Percentiles rank a stretch among this genome's conserved stretches.
Evolutionary conservation across 139 green algal genomes (phyloP).

Genomic region (Ulvella scutata): DNA sequence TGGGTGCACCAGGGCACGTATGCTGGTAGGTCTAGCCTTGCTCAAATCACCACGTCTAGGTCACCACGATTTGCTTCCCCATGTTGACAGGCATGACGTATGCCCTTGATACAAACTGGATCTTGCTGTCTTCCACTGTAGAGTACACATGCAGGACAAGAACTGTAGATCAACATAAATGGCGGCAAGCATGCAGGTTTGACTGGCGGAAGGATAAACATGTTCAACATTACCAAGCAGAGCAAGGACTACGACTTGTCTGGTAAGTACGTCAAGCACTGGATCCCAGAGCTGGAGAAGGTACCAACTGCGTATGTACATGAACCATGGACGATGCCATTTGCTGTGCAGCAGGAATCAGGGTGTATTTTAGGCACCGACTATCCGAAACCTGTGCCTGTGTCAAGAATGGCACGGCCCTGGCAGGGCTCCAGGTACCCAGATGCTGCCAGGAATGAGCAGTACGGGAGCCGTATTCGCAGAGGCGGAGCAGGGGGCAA

Average conservation of each 20-base stretch:
- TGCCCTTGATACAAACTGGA: no score
- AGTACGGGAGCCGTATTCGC: not conserved
- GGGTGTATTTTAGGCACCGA: slow-evolving; percentile 41
- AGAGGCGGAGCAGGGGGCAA: not conserved
- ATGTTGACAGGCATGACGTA: no score
- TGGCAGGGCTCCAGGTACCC: slow-evolving; percentile 10
- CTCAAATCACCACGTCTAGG: no score
- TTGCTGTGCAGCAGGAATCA: slow-evolving; percentile 38
- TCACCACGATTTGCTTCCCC: no score
- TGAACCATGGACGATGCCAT: slow-evolving; percentile 63
- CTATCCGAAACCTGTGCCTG: slow-evolving; percentile 41
- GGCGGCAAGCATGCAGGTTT: no score
- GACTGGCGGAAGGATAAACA: slow-evolving; percentile 70
- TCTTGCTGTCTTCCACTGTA: no score
- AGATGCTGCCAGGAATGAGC: not conserved
- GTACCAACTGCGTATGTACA: slow-evolving; percentile 51
- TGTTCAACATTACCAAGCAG: slow-evolving; percentile 94
- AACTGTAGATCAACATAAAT: no score
- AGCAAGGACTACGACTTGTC: slow-evolving; percentile 69
- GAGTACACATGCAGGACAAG: no score
- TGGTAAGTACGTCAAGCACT: slow-evolving; percentile 75
- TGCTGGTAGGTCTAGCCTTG: no score
- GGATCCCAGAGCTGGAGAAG: slow-evolving; percentile 72
- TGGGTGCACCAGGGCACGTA: no score
- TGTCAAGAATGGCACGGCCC: slow-evolving; percentile 8